phyloP scores from a whole-genome alignment of 345 rosid species.

The Syzygium oleosum region DNA sequence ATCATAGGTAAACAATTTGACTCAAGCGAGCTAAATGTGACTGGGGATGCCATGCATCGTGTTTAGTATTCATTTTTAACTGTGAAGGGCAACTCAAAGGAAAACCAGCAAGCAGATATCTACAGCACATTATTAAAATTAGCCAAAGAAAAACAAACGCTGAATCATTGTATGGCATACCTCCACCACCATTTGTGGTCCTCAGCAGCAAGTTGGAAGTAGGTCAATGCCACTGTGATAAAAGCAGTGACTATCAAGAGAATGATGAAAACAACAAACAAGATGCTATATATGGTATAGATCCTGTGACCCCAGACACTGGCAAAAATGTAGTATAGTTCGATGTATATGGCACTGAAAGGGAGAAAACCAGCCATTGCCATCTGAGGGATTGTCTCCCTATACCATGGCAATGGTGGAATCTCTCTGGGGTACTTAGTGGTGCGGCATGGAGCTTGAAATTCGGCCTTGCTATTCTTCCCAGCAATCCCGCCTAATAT shows the following conservation, averaged over 20 bases:
- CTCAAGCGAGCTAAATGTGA: neutral
- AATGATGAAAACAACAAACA: conserved; percentile 40
- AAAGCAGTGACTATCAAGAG: conserved; percentile 47
- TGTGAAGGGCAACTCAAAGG: neutral
- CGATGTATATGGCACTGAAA: conserved; percentile 46
- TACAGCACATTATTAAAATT: neutral
- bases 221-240: conserved; percentile 31
- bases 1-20: neutral
- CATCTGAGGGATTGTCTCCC: conserved; percentile 38
- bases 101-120: neutral
- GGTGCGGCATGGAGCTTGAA: conserved; percentile 47
- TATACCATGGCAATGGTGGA: conserved; percentile 41
- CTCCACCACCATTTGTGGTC: conserved; percentile 21
- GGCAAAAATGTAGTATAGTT: conserved; percentile 42
- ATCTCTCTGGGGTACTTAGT: conserved; percentile 41
- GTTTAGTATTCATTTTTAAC: neutral
- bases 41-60: neutral
- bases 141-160: neutral
- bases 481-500: conserved; percentile 48
- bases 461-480: conserved; percentile 43
- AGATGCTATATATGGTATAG: conserved; percentile 44
- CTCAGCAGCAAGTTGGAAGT: conserved; percentile 20
- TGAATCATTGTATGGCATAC: conserved; percentile 1
- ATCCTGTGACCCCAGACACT: conserved; percentile 54
- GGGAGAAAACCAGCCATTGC: conserved; percentile 49